Conservation (phyloP, 139 green algal species). For the Picochlorum sp. region DNA sequence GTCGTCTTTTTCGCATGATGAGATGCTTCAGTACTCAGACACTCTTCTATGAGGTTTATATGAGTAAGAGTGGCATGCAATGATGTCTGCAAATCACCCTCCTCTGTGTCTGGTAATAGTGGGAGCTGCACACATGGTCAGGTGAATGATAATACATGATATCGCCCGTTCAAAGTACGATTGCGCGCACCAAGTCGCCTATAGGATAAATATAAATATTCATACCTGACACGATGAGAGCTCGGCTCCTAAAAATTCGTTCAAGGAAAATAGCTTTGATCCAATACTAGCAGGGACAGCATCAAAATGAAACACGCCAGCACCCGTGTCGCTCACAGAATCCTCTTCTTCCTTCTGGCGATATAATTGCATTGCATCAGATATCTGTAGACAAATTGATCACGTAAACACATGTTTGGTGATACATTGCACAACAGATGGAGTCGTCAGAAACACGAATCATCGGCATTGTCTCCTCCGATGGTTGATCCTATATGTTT, state of each 20-base stretch:
- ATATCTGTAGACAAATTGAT: background rate
- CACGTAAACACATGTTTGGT: background rate
- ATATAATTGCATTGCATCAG: background rate
- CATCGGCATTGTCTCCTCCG: background rate
- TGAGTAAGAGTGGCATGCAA: slow-evolving; percentile 6
- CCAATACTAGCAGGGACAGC: slow-evolving; percentile 24
- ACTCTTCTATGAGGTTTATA: slow-evolving; percentile 13
- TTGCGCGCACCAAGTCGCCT: background rate
- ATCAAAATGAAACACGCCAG: slow-evolving; percentile 3
- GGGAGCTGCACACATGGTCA: slow-evolving; percentile 13
- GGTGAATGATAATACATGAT: background rate
- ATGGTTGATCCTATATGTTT: slow-evolving; percentile 5
- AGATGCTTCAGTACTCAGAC: slow-evolving; percentile 12
- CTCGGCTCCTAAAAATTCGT: slow-evolving; percentile 25
- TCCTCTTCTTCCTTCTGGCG: background rate
- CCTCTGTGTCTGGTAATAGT: slow-evolving; percentile 5
- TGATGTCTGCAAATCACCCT: slow-evolving; percentile 21
- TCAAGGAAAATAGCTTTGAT: slow-evolving; percentile 27
- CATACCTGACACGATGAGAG: slow-evolving; percentile 14
- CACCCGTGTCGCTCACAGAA: background rate
- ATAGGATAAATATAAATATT: background rate
- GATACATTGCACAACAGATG: background rate
- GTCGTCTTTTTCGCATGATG: slow-evolving; percentile 5
- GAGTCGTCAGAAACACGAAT: slow-evolving; percentile 1
- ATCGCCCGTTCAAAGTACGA: background rate